Base-by-base conservation (phyloP, 805 yeast genomes). In the Suhomyces pyralidae region DNA sequence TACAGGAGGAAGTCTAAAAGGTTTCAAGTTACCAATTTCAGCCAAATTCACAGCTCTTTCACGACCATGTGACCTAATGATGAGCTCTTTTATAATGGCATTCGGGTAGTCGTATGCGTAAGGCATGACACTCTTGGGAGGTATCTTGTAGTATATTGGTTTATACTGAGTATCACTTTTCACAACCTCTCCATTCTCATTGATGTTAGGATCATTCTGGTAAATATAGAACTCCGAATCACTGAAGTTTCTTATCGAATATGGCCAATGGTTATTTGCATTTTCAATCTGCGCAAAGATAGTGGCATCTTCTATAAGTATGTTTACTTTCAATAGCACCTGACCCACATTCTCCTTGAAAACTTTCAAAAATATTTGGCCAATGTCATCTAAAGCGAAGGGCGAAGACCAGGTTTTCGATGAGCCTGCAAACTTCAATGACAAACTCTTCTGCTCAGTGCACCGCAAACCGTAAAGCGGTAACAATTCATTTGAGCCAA, bases 41-140 rank as follows among this genome's bases (percentile, higher is more conserved):
- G 96, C 94, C 49, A 94, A 70, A 61, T 90, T 96, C 19, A 96
- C 79, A 46, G 83, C 82, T 53, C 97, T 78, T 63, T 88, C 92
- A 26, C 85, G 77, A 1, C 88, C 88, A 47, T 85, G 86, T 9
- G 87, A 78, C 53, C 91, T 76, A 32, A 94, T 68, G 3, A 90
- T 78, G 30, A 94, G 70, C 62, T 92, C 97, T 66, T 91, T 92
- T 45, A 86, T 80, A 8, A 81, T 73, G 0, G 97, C 97, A 49
- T 96, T 90, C 0, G 99, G 99, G 69, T 81, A 94, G 66, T 94
- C 99, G 92, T 97, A 94, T 0, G 99, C 90, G 67, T 94, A 94
- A 0, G 98, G 97, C 98, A 94, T 94, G 2, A 90, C 96, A 69
- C 97, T 88, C 62, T 83, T 83, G 1, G 96, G 84, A 0, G 98